These are phyloP conservation scores for Neonectria magnoliae DNA, from an alignment of 2,329 filamentous ascomycete species.

Conservation along the genomic window DNA sequence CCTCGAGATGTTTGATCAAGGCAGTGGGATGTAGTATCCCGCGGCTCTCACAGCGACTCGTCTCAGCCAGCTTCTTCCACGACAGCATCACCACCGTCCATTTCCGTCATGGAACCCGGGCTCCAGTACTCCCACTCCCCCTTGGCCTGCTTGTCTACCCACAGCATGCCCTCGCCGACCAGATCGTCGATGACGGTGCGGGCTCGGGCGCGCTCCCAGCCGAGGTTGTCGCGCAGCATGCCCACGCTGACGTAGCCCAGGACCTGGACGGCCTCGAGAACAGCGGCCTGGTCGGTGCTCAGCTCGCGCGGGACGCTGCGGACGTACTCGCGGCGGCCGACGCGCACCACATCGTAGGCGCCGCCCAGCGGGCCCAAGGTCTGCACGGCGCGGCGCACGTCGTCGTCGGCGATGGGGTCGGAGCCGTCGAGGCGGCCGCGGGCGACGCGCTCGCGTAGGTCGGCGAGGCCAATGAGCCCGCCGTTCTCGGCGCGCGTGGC, in stretches of 20 bases:
- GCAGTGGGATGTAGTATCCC: not conserved
- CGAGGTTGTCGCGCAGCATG: slow-evolving; percentile 87
- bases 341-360: slow-evolving; percentile 84
- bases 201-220: slow-evolving; percentile 86
- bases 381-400: slow-evolving; percentile 88
- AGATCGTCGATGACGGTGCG: slow-evolving; percentile 91
- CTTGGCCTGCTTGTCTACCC: slow-evolving; percentile 86
- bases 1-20: not conserved
- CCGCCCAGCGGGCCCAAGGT: slow-evolving; percentile 88
- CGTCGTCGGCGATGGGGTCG: slow-evolving; percentile 87
- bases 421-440: slow-evolving; percentile 79
- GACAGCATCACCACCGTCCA: slow-evolving; percentile 33
- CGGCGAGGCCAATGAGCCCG: slow-evolving; percentile 84
- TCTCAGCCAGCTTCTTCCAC: slow-evolving; percentile 32
- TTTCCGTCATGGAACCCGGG: slow-evolving; percentile 74
- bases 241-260: slow-evolving; percentile 89
- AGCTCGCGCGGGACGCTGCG: slow-evolving; percentile 94
- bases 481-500: slow-evolving; percentile 91
- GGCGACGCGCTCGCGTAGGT: slow-evolving; percentile 80
- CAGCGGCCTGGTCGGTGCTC: slow-evolving; percentile 91
- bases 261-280: slow-evolving; percentile 90
- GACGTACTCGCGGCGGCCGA: slow-evolving; percentile 88
- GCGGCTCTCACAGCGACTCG: not conserved
- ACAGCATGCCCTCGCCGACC: slow-evolving; percentile 87
- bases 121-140: slow-evolving; percentile 94